Evolutionary conservation across 2,329 filamentous ascomycete genomes (phyloP).

Genomic region (Talaromyces sp.): DNA sequence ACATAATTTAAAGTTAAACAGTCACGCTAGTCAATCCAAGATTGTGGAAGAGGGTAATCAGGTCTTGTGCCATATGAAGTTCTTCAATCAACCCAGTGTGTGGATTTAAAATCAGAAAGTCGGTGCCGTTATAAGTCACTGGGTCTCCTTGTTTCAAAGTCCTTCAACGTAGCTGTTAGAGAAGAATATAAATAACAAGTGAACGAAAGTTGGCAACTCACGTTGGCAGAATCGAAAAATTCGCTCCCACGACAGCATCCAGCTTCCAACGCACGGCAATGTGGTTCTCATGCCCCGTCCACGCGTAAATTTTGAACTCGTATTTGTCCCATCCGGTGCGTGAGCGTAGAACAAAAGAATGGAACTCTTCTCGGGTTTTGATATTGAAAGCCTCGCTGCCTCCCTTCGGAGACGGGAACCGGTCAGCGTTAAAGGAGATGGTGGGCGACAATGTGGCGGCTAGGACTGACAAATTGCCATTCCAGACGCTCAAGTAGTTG

Average conservation of each 20-base stretch:
- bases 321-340: background rate
- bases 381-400: background rate
- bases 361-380: constrained; percentile 1
- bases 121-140: constrained; percentile 12
- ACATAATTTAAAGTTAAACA: background rate
- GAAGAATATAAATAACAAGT: background rate
- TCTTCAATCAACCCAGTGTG: constrained; percentile 8
- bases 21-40: background rate
- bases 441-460: background rate
- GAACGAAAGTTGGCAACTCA: background rate
- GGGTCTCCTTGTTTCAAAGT: constrained; percentile 1
- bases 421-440: background rate
- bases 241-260: background rate
- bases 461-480: background rate
- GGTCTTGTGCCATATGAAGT: constrained; percentile 5
- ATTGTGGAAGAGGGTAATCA: constrained; percentile 8
- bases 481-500: background rate
- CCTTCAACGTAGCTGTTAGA: background rate
- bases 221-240: background rate
- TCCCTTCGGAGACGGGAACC: constrained; percentile 8
- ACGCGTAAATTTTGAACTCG: background rate
- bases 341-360: background rate
- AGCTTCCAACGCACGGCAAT: constrained; percentile 1
- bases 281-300: background rate
- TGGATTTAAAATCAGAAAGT: constrained; percentile 10